phyloP scores from a whole-genome alignment of 1,139 yeast species.

The Pichia sp. region DNA sequence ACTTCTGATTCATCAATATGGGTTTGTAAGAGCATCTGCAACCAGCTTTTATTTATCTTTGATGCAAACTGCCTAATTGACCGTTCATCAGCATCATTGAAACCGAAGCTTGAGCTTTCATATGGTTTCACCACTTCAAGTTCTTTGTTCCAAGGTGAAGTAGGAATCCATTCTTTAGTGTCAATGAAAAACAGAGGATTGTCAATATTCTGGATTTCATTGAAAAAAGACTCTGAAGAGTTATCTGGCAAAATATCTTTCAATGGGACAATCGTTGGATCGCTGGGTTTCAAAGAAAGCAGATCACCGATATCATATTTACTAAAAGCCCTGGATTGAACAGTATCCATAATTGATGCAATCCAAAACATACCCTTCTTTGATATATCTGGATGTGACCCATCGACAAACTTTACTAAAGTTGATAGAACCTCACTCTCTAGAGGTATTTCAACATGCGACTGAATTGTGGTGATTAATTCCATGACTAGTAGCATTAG shows the following conservation, averaged over 20 bases:
- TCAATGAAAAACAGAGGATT: constrained; percentile 56
- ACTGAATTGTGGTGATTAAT: constrained; percentile 52
- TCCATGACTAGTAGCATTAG: constrained; percentile 52
- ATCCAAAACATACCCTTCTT: constrained; percentile 62
- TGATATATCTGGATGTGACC: constrained; percentile 70
- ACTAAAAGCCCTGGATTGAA: constrained; percentile 49
- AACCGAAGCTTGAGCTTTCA: constrained; percentile 33
- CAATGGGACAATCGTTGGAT: constrained; percentile 19
- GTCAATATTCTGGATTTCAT: constrained; percentile 50
- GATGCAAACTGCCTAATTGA: constrained; percentile 45
- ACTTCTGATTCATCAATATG: constrained; percentile 66
- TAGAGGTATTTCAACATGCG: constrained; percentile 49
- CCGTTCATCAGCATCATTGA: constrained; percentile 38
- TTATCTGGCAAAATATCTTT: constrained; percentile 30
- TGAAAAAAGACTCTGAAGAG: constrained; percentile 40
- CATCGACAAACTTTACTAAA: constrained; percentile 52
- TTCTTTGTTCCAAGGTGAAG: constrained; percentile 72
- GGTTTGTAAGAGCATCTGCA: constrained; percentile 46
- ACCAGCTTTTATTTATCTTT: constrained; percentile 54
- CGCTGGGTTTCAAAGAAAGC: constrained; percentile 38
- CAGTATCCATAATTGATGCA: constrained; percentile 50
- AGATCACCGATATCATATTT: constrained; percentile 48
- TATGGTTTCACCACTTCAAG: constrained; percentile 44
- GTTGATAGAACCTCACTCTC: constrained; percentile 42
- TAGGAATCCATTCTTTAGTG: constrained; percentile 55